Conservation (phyloP, 768 basidiomycete species). For the Sporobolomyces roseus region DNA sequence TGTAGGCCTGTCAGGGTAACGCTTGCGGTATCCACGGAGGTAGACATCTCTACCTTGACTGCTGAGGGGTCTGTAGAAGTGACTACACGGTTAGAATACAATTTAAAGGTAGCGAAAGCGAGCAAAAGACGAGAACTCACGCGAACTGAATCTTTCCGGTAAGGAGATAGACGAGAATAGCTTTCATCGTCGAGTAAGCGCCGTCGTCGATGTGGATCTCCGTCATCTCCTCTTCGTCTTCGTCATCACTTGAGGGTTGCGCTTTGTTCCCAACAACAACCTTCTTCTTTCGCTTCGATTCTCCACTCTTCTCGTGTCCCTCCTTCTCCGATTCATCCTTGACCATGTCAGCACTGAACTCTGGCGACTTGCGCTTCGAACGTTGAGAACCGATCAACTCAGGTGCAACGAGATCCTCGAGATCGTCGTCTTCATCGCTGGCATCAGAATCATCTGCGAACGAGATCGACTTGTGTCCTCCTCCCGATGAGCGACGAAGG, state of each 20-base stretch:
- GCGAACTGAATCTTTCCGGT: not conserved
- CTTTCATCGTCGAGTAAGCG: not conserved
- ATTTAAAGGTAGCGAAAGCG: no score
- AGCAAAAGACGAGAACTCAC: not conserved
- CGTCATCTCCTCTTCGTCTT: not conserved
- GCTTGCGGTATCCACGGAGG: not conserved
- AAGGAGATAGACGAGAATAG: constrained; percentile 3
- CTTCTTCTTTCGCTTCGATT: not conserved
- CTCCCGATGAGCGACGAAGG: not conserved
- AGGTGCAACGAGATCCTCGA: not conserved
- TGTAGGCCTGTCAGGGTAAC: not conserved
- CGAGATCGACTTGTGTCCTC: not conserved
- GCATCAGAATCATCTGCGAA: constrained; percentile 1
- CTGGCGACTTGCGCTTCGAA: not conserved
- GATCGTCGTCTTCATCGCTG: constrained; percentile 1
- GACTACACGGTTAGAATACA: no score
- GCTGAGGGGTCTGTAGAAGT: not conserved
- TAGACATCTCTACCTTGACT: not conserved
- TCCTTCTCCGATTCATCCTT: not conserved
- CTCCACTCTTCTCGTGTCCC: not conserved
- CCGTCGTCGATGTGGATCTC: constrained; percentile 15
- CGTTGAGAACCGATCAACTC: not conserved
- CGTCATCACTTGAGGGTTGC: not conserved
- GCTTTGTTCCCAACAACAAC: not conserved
- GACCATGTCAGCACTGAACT: no score